Percentiles rank a stretch among this genome's conserved stretches.
Conservation (phyloP, 768 basidiomycete species). For the Amanita subjunquillea region DNA sequence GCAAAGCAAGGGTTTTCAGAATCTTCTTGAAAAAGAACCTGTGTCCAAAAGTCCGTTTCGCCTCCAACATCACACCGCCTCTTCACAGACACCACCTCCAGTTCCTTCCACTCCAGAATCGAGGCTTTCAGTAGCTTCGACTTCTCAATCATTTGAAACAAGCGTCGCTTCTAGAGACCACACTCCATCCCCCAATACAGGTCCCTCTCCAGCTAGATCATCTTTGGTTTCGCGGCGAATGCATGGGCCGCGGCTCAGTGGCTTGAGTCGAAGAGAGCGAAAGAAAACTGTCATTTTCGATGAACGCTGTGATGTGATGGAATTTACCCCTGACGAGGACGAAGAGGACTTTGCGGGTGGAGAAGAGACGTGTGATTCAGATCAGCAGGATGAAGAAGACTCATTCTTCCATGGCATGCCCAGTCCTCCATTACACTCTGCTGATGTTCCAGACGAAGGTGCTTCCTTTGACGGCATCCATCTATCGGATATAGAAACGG, state of each 20-base stretch:
- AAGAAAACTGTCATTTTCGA: slow-evolving; percentile 76
- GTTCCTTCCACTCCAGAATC: slow-evolving; percentile 12
- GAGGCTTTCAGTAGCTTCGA: slow-evolving; percentile 14
- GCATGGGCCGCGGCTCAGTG: slow-evolving; percentile 63
- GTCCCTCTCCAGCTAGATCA: slow-evolving; percentile 49
- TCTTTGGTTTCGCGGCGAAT: slow-evolving; percentile 64
- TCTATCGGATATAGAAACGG: slow-evolving; percentile 28
- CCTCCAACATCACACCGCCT: slow-evolving; percentile 17
- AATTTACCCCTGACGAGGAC: slow-evolving; percentile 59
- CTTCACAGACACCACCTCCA: slow-evolving; percentile 12
- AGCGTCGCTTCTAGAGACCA: slow-evolving; percentile 15
- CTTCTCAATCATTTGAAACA: slow-evolving; percentile 11
- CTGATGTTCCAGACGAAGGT: slow-evolving; percentile 16
- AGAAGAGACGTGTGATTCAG: slow-evolving; percentile 19
- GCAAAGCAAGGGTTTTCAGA: slow-evolving; percentile 67
- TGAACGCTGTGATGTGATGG: slow-evolving; percentile 73
- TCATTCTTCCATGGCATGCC: slow-evolving; percentile 24
- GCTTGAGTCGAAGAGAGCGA: slow-evolving; percentile 38
- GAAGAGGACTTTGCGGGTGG: slow-evolving; percentile 18
- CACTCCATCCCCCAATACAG: slow-evolving; percentile 15
- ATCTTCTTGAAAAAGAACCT: slow-evolving; percentile 63
- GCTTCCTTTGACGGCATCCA: slow-evolving; percentile 35
- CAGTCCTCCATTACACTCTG: slow-evolving; percentile 2
- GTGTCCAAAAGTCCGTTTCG: slow-evolving; percentile 76
- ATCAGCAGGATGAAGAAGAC: slow-evolving; percentile 29